Percentiles rank a stretch among this genome's conserved stretches.
phyloP scores from a whole-genome alignment of 2,329 filamentous ascomycete genomes.

The Trichoderma sp. region DNA sequence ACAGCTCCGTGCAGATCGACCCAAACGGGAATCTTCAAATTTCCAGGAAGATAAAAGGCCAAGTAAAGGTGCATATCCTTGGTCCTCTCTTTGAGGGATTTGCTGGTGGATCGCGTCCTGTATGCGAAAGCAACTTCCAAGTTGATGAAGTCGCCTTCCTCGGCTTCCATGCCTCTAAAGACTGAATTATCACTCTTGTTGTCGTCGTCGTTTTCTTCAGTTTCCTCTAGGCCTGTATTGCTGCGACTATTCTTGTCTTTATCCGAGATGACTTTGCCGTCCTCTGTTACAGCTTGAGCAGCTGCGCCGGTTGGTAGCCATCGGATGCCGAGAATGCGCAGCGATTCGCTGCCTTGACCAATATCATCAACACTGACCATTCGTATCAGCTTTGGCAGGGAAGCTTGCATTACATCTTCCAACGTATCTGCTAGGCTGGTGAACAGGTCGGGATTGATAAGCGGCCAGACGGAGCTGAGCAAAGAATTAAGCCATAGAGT shows the following conservation, averaged over 20 bases:
- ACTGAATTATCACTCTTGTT: conserved; percentile 38
- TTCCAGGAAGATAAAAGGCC: conserved; percentile 66
- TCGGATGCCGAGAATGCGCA: conserved; percentile 69
- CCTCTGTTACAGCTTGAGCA: conserved; percentile 58
- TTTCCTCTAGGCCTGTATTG: conserved; percentile 31
- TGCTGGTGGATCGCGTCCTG: conserved; percentile 61
- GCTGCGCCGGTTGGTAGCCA: conserved; percentile 74
- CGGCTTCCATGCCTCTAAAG: conserved; percentile 68
- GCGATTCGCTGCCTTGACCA: conserved; percentile 70
- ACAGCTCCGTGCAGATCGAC: conserved; percentile 73
- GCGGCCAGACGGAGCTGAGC: conserved; percentile 68
- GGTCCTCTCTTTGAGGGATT: conserved; percentile 68
- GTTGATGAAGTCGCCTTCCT: conserved; percentile 78
- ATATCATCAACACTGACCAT: conserved; percentile 78
- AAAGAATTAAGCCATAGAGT: conserved; percentile 74
- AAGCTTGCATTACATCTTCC: conserved; percentile 80
- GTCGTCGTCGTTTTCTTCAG: conserved; percentile 41
- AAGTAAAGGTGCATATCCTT: conserved; percentile 66
- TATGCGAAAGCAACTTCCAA: conserved; percentile 76
- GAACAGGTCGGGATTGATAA: conserved; percentile 76
- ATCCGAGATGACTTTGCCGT: conserved; percentile 55
- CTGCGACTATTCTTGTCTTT: conserved; percentile 36
- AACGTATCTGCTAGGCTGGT: conserved; percentile 67
- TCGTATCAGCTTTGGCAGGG: conserved; percentile 66
- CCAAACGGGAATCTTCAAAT: conserved; percentile 65